phyloP scores from a whole-genome alignment of 169 alveolate species.

The Perkinsus olseni region DNA sequence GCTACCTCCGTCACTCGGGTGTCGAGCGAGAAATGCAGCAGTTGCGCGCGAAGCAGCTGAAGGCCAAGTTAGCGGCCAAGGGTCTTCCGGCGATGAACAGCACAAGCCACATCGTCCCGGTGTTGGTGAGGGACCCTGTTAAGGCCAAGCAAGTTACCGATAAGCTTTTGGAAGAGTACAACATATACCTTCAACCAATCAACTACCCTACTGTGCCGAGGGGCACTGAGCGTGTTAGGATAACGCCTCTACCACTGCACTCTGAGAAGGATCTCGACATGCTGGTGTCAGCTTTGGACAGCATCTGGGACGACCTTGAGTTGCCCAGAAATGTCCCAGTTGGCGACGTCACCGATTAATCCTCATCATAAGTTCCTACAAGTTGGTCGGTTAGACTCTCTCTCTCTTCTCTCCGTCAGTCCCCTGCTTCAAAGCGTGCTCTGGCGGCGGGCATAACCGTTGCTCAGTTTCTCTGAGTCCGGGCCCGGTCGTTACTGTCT shows the following conservation, averaged over 20 bases:
- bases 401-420: no score
- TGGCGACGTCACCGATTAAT: no score
- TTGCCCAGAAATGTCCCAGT: not conserved
- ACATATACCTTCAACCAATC: slow-evolving; percentile 71
- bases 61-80: slow-evolving; percentile 35
- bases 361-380: no score
- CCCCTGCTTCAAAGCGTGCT: no score
- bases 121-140: slow-evolving; percentile 61
- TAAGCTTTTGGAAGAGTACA: slow-evolving; percentile 46
- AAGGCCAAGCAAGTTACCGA: slow-evolving; percentile 59
- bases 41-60: slow-evolving; percentile 44
- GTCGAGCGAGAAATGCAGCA: slow-evolving; percentile 45
- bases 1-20: slow-evolving; percentile 20
- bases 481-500: no score
- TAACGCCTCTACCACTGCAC: slow-evolving; percentile 76
- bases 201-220: slow-evolving; percentile 77
- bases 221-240: slow-evolving; percentile 66
- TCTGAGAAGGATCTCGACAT: slow-evolving; percentile 53
- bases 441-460: no score
- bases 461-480: no score
- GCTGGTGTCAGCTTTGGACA: slow-evolving; percentile 31
- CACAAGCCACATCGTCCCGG: slow-evolving; percentile 65
- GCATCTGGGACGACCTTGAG: not conserved
- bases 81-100: slow-evolving; percentile 54
- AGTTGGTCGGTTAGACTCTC: no score